Evolutionary conservation across 495 filamentous ascomycete species (phyloP), one percentile per base, ranked within the genome.

Genomic region (Penicillium cosmopolitanum): DNA sequence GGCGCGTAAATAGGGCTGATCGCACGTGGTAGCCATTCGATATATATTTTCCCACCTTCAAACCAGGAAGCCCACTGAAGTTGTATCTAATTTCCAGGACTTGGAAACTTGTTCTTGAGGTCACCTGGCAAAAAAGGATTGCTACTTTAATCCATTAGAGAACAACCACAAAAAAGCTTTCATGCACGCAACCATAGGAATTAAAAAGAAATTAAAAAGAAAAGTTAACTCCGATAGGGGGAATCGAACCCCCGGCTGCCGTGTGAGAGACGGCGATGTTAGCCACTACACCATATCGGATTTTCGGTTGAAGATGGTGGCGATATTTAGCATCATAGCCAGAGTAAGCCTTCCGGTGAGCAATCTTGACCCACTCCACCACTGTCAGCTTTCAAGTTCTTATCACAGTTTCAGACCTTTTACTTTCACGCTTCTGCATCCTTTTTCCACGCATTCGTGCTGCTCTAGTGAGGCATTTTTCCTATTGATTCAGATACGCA

Each of bases 221-320:
- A 54, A 57, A 51, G 18, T 8, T 44, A 42, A 54, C 62, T 64
- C 62, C 62, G 62, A 64, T 60, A 64, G 57, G 62, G 62, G 57
- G 62, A 64, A 64, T 64, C 62, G 62, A 64, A 48, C 46, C 62
- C 67, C 72, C 51, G 57, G 69, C 67, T 74, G 72, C 64, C 60
- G 68, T 70, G 70, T 74, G 69, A 71, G 63, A 74, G 65, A 69
- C 67, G 58, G 62, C 68, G 66, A 69, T 73, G 72, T 70, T 72
- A 69, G 57, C 71, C 69, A 70, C 58, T 72, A 74, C 69, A 71
- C 71, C 66, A 72, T 67, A 74, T 68, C 71, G 69, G 67, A 73
- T 7, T 31, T 31, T n/a, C n/a, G n/a, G 28, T 7, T 31, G 28
- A 31, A 31, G 8, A 7, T 4, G 1, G 28, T 31, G 28, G 28